Percentiles rank a stretch among this genome's conserved stretches.
Evolutionary conservation across 345 rosid species (phyloP).

Genomic region (Angophora floribunda): DNA sequence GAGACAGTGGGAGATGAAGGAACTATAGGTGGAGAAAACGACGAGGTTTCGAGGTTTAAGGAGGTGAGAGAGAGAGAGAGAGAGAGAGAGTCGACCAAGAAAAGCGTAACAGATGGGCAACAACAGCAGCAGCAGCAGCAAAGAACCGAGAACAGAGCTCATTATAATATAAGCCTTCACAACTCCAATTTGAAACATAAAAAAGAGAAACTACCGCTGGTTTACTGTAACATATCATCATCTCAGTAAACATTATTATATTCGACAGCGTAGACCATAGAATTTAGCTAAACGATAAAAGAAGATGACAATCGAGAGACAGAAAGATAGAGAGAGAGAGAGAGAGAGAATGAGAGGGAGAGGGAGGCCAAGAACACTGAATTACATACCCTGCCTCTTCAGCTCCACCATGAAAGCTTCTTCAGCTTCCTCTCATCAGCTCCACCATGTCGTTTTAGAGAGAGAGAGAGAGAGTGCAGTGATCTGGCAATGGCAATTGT

Average conservation of each 20-base stretch:
- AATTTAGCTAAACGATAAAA: not conserved
- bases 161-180: not conserved
- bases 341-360: not conserved
- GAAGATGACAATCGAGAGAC: not conserved
- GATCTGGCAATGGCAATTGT: not conserved
- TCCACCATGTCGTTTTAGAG: not conserved
- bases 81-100: not conserved
- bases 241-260: not conserved
- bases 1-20: not conserved
- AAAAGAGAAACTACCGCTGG: not conserved
- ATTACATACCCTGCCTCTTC: not conserved
- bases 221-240: not conserved
- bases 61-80: not conserved
- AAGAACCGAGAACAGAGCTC: not conserved
- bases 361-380: not conserved
- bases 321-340: not conserved
- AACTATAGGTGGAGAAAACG: slow-evolving; percentile 27
- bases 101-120: not conserved
- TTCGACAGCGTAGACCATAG: not conserved
- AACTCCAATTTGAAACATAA: not conserved
- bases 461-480: not conserved
- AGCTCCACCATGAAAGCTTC: not conserved
- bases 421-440: not conserved
- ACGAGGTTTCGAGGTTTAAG: slow-evolving; percentile 26
- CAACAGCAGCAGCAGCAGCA: not conserved